Base-by-base conservation (phyloP, 2,329 filamentous ascomycete species). In the Botrytis hyacinthi region DNA sequence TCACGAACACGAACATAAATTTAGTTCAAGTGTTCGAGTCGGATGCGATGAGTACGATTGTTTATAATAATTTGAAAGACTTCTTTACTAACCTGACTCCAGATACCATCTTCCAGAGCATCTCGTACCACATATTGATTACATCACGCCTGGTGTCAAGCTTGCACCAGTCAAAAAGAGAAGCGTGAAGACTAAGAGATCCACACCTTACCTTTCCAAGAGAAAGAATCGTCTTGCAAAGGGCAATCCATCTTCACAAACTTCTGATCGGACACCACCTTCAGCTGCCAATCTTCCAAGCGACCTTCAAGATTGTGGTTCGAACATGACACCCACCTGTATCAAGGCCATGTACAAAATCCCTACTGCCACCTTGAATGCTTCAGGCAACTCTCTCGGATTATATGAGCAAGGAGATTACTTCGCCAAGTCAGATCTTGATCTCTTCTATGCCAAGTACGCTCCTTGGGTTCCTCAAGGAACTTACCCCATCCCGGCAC, bases 121-220 rank as follows among this genome's bases (percentile, higher is more conserved):
- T 66, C 54, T 86, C 37, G 79, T 81, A 66, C 71, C 78, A 12
- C 83, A 86, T 71, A 80, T 86, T 70, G 85, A 86, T 78, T 86
- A 85, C 75, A 83, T 86, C 44, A 86, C 82, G 2, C 85, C 85
- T 1, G 84, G 83, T 35, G 79, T 85, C 66, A 84, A 84, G 46
- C 75, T 77, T 51, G 65, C 72, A 57, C 73, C 76, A 7, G 70
- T 76, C 40, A 73, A 74, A 46, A 77, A 77, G 48, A 72, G 75
- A 67, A 61, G 62, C 48, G 48, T 75, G 35, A 74, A 76, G n/a
- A 66, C 69, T 5, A 71, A 75, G 68, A 73, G 74, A 37, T 44
- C 46, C 32, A 73, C 40, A 37, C 26, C 72, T 42, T 42, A 65
- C 29, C 26, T 70, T 51, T 44, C 65, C 44, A 61, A 73, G 29